Evolutionary conservation across 208 protist genomes (phyloP).

Genomic region (Leishmania arabica): DNA sequence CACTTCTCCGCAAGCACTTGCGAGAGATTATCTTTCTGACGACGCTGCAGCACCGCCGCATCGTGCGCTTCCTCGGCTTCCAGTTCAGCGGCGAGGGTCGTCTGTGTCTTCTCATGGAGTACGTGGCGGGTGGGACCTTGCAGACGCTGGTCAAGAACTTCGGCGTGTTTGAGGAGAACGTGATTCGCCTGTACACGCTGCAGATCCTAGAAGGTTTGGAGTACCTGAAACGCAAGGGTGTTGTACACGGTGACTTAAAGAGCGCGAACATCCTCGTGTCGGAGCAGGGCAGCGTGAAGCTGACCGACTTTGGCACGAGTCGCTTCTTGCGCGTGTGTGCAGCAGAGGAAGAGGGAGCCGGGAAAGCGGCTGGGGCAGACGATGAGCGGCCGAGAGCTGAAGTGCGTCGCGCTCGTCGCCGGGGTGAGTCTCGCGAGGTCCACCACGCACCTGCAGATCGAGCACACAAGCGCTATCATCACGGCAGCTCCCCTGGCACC

Average conservation of each 20-base stretch:
- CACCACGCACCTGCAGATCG: not conserved
- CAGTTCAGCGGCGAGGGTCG: conserved; percentile 43
- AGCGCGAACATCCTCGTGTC: conserved; percentile 87
- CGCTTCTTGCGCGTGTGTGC: conserved; percentile 35
- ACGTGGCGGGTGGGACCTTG: conserved; percentile 87
- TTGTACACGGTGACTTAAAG: conserved; percentile 91
- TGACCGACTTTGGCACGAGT: conserved; percentile 93
- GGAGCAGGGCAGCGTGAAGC: conserved; percentile 80
- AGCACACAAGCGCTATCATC: not conserved
- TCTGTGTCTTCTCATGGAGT: conserved; percentile 90
- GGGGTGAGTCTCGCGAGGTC: conserved; percentile 6
- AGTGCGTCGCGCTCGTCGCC: not conserved
- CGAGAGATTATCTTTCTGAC: conserved; percentile 82
- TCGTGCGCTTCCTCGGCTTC: conserved; percentile 87
- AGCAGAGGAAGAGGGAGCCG: not conserved
- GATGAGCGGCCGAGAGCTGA: not conserved
- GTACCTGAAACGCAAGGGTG: conserved; percentile 65
- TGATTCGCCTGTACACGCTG: conserved; percentile 82
- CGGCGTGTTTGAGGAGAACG: conserved; percentile 81
- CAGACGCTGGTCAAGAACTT: conserved; percentile 85
- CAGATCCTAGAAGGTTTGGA: conserved; percentile 88
- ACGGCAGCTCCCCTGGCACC: not conserved
- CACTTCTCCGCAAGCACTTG: conserved; percentile 44
- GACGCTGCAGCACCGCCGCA: conserved; percentile 70
- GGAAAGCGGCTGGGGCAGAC: not conserved